Evolutionary conservation across 2,329 filamentous ascomycete genomes (phyloP), one percentile per base, ranked within the genome.

Genomic region (Scedosporium aurantiacum): DNA sequence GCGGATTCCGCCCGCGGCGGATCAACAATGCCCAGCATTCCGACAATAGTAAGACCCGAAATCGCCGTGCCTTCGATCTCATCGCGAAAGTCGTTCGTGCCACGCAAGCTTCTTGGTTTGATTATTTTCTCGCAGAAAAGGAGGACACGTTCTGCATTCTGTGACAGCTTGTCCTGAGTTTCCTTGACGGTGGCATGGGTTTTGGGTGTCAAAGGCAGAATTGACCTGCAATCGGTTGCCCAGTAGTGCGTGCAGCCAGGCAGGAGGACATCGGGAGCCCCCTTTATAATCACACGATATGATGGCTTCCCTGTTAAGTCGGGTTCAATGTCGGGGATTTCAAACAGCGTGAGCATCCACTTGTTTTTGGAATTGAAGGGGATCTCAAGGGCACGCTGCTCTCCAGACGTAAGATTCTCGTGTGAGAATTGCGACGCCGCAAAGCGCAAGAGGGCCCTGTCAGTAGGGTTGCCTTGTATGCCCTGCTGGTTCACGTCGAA

Each of bases 281-380:
- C 80, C 69, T 82, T 82, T 65, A 82, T 74, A 62, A 78, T 77
- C 4, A 80, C 70, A 28, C 76, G 73, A 60, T 76, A 78, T 27
- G 25, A 27, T 10, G 68, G 55, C 7, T 64, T 66, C 12, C 61
- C 54, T 1, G 63, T 61, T 1, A 66, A 62, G 52, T 71, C 71
- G 14, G 68, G 63, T 23, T 50, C 45, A 14, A 50, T 3, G 4
- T 65, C 64, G 12, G 67, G 64, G 12, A 72, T 64, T 27, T 65
- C 63, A 55, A 71, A 72, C n/a, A 72, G 66, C 0, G 73, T 76
- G n/a, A 79, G 69, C 75, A 79, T 78, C 70, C 73, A 79, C 62
- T 80, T 80, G 66, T 77, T 79, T 67, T 78, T 79, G 16, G 76
- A 79, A 67, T 80, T 79, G 70, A 80, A 80, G 0, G 78, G 75